Base-by-base conservation (phyloP, 208 protist species). In the Trypanosoma mega region DNA sequence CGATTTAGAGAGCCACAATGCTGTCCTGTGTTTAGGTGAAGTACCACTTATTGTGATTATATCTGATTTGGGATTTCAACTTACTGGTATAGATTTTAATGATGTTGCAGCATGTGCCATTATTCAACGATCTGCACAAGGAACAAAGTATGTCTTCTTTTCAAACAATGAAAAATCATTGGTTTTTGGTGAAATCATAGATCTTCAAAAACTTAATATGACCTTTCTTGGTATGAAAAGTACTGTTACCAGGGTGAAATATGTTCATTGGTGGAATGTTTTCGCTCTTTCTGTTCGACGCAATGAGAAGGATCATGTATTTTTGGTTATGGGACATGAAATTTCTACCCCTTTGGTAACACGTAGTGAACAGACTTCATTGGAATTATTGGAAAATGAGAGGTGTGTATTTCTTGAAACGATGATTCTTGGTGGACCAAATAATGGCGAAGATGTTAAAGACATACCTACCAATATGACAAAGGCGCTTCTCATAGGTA, bases 351-450 rank as follows among this genome's bases (percentile, higher is more conserved):
- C 53, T 45, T 36, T 8, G 4, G 37, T 45, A 1, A 23, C 57
- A 44, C 4, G 33, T 14, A 51, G 51, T 6, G 37, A 56, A 14
- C 58, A 52, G 33, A 18, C n/a, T 24, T 56, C 27, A 20, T 16
- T 58, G 51, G 63, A 75, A 46, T 57, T 91, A 24, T 61, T 94
- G 5, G 81, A 90, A 58, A 94, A 94, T 63, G 87, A 94, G 37
- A 60, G 87, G 14, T 90, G 83, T 43, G 82, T 87, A 11, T 94
- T 94, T 65, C 58, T 91, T 14, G 70, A 90, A 56, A 58, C 74
- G 36, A 36, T 87, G 39, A 47, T 51, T 27, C 59, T 93, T 11
- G 75, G 70, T 31, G 59, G 56, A 36, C 45, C 29, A 5, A 74
- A 63, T 60, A 31, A 73, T 21, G 20, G 39, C 37, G 29, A 63